Evolutionary conservation across 2,329 filamentous ascomycete genomes (phyloP), one percentile per base, ranked within the genome.

Genomic region (Penicillium griseofulvum): DNA sequence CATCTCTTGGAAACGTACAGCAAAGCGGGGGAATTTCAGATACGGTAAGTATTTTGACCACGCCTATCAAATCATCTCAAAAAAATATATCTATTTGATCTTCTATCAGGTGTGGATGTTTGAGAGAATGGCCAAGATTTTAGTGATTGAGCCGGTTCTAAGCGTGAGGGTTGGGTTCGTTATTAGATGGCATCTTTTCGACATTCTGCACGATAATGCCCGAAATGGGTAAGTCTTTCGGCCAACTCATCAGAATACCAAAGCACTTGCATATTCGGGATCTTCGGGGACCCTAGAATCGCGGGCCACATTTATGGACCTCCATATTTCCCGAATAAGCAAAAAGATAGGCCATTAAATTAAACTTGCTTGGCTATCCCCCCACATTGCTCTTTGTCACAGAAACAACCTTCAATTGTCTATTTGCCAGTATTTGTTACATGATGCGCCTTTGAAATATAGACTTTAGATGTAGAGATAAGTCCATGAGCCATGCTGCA

Each of bases 401-500:
- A 4, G 3, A 22, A 22, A 22, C 22, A 22, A 22, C 4, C 22
- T 22, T 22, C 3, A 28, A 42, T 26, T 42, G 11, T 42, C 39
- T 42, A 42, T 42, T 42, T 28, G 16, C 14, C 12, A 42, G 28
- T 14, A 42, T 42, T 42, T 48, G 46, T 49, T 49, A 49, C 46
- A 49, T 49, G 34, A 49, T 49, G 16, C 46, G 46, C 46, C 14
- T 49, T 49, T 49, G 46, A 29, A 49, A 49, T 49, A 49, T 49
- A 38, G 34, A 49, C 46, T 49, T 49, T 19, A 49, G 10, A 49
- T 49, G 28, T 1, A 49, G 19, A 34, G 29, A 49, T 38, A 49
- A 49, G 46, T 49, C 46, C 46, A 45, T 52, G 33, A 52, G 42
- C 49, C 49, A 52, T 37, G 49, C 49, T 33, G 41, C 39, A 22